These are phyloP conservation scores for Trypanosoma congolense DNA, from an alignment of 208 protist species.

Conservation along the genomic window DNA sequence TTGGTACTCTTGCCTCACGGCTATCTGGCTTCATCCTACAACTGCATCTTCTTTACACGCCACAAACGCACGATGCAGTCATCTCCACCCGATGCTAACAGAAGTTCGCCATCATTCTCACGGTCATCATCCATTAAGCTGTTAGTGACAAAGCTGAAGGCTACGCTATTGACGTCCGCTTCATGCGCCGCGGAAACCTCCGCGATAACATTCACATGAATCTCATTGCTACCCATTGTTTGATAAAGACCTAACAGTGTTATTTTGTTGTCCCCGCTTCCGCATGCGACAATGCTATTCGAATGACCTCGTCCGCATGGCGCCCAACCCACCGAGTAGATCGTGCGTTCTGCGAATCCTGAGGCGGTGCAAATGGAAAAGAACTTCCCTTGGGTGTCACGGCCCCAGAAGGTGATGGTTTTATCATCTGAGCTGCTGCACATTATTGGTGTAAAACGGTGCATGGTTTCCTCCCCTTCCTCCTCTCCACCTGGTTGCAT, in stretches of 20 bases:
- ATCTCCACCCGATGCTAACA: slow-evolving; percentile 73
- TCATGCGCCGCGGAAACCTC: slow-evolving; percentile 48
- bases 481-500: slow-evolving; percentile 18
- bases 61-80: slow-evolving; percentile 70
- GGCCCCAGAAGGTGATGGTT: slow-evolving; percentile 58
- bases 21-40: too few relatives aligned
- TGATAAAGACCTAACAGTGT: slow-evolving; percentile 54
- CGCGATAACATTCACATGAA: slow-evolving; percentile 28
- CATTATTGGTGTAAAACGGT: slow-evolving; percentile 43
- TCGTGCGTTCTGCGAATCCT: slow-evolving; percentile 57
- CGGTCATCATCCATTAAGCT: slow-evolving; percentile 5
- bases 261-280: slow-evolving; percentile 82
- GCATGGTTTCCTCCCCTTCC: slow-evolving; percentile 11
- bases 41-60: slow-evolving; percentile 29
- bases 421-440: slow-evolving; percentile 77
- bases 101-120: slow-evolving; percentile 12
- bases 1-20: too few relatives aligned
- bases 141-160: slow-evolving; percentile 31
- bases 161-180: slow-evolving; percentile 78
- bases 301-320: slow-evolving; percentile 16
- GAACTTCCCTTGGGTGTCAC: slow-evolving; percentile 38
- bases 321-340: slow-evolving; percentile 78
- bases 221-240: slow-evolving; percentile 11
- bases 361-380: slow-evolving; percentile 25
- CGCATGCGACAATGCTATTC: slow-evolving; percentile 54